These are phyloP conservation scores for Amylostereum chailletii DNA, from an alignment of 1,284 basidiomycete genomes.

Conservation along the genomic window DNA sequence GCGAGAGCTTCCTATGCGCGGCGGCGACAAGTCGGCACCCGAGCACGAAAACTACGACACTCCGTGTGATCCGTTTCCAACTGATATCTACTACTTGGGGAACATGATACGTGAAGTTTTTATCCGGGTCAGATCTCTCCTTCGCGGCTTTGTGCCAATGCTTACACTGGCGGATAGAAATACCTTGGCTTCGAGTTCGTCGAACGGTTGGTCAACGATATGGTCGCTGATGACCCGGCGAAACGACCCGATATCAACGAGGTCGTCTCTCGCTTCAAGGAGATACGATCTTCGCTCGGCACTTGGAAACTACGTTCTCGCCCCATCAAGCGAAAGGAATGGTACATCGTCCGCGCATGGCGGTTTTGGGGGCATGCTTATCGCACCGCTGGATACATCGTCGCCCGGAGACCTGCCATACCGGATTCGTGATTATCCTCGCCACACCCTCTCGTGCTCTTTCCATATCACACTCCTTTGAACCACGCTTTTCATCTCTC, in stretches of 20 bases:
- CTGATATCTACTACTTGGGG: conserved; percentile 27
- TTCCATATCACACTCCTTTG: too few species aligned
- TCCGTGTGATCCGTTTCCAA: conserved; percentile 23
- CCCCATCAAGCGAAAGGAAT: background rate
- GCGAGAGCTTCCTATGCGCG: conserved; percentile 10
- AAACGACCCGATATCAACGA: conserved; percentile 11
- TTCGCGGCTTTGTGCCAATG: background rate
- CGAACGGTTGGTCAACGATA: conserved; percentile 6
- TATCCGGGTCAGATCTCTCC: conserved; percentile 17
- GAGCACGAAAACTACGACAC: conserved; percentile 11
- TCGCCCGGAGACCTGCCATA: background rate
- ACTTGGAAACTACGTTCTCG: conserved; percentile 16
- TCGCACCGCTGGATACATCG: background rate
- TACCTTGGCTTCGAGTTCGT: conserved; percentile 7
- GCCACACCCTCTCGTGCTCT: too few species aligned
- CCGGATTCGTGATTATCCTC: background rate
- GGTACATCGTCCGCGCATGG: background rate
- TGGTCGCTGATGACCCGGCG: conserved; percentile 9
- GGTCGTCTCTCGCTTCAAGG: conserved; percentile 8
- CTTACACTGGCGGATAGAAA: conserved; percentile 7
- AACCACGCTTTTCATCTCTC: too few species aligned
- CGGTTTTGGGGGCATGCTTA: background rate
- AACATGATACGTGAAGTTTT: conserved; percentile 21
- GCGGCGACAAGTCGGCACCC: conserved; percentile 17
- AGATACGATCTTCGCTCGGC: conserved; percentile 6